These are phyloP conservation scores for Leishmania tarentolae DNA, from an alignment of 208 protist genomes.

Conservation along the genomic window DNA sequence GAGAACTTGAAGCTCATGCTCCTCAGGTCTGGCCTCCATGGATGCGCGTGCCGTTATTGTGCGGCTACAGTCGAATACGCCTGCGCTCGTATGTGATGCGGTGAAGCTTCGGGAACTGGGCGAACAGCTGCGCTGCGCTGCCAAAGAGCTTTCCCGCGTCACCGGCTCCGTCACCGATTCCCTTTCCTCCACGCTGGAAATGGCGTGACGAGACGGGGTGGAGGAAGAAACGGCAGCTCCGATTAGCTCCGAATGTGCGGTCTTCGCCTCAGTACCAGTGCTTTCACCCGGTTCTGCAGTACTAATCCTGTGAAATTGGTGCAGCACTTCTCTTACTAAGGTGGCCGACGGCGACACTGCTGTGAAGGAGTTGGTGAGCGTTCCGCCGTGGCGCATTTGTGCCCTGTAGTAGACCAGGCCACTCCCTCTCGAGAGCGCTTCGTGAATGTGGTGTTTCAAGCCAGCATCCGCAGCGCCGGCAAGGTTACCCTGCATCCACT, in stretches of 20 bases:
- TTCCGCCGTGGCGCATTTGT: background rate
- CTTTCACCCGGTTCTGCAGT: background rate
- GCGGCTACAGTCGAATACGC: background rate
- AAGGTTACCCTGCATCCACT: conserved; percentile 21
- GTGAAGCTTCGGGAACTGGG: background rate
- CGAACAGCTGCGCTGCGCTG: background rate
- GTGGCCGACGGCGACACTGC: conserved; percentile 2
- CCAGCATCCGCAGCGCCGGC: conserved; percentile 12
- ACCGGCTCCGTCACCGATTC: conserved; percentile 20
- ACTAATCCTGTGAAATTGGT: no score
- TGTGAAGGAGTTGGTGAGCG: background rate
- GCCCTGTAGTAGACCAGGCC: conserved; percentile 18
- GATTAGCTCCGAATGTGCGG: background rate
- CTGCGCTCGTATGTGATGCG: background rate
- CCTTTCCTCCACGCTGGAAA: background rate
- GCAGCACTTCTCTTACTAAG: conserved; percentile 2
- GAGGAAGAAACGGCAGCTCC: background rate
- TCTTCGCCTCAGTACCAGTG: background rate
- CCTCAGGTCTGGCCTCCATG: background rate
- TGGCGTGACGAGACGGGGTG: background rate
- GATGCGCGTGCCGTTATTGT: background rate
- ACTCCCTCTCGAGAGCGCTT: background rate
- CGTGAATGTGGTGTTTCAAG: conserved; percentile 3
- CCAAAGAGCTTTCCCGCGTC: conserved; percentile 3
- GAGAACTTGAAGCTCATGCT: conserved; percentile 1